These are phyloP conservation scores for Nemania sp. DNA, from an alignment of 2,329 filamentous ascomycete species.

Conservation along the genomic window DNA sequence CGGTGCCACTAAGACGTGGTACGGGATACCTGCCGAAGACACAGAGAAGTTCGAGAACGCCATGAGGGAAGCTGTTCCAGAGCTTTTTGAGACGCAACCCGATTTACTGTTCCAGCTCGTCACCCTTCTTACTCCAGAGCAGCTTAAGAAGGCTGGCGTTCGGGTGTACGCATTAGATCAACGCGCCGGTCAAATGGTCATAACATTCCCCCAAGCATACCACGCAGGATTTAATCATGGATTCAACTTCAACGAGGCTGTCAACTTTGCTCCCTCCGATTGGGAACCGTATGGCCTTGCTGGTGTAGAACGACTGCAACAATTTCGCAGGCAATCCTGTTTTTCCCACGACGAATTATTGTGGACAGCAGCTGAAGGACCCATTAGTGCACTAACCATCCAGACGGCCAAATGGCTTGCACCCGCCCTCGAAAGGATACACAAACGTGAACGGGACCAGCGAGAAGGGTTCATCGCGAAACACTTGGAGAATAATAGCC, in stretches of 20 bases:
- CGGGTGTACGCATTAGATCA: slow-evolving; percentile 96
- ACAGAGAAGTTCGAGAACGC: slow-evolving; percentile 94
- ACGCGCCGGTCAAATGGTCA: slow-evolving; percentile 92
- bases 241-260: slow-evolving; percentile 99
- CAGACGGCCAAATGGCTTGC: slow-evolving; percentile 95
- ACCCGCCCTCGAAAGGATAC: slow-evolving; percentile 84
- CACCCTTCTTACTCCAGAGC: slow-evolving; percentile 93
- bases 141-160: slow-evolving; percentile 91
- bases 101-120: slow-evolving; percentile 97
- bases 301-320: slow-evolving; percentile 86
- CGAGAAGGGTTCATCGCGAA: slow-evolving; percentile 76
- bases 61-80: slow-evolving; percentile 94
- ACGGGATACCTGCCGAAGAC: slow-evolving; percentile 94
- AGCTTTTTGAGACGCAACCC: slow-evolving; percentile 96
- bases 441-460: slow-evolving; percentile 76
- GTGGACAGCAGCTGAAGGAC: slow-evolving; percentile 86
- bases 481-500: slow-evolving; percentile 67
- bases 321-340: slow-evolving; percentile 91
- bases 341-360: slow-evolving; percentile 97
- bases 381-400: slow-evolving; percentile 76
- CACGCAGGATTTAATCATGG: slow-evolving; percentile 98
- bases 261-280: slow-evolving; percentile 94
- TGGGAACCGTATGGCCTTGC: slow-evolving; percentile 94
- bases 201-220: slow-evolving; percentile 97
- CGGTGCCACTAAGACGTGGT: slow-evolving; percentile 98